Conservation (phyloP, 2,329 filamentous ascomycete species). For the Aspergillus sp. region DNA sequence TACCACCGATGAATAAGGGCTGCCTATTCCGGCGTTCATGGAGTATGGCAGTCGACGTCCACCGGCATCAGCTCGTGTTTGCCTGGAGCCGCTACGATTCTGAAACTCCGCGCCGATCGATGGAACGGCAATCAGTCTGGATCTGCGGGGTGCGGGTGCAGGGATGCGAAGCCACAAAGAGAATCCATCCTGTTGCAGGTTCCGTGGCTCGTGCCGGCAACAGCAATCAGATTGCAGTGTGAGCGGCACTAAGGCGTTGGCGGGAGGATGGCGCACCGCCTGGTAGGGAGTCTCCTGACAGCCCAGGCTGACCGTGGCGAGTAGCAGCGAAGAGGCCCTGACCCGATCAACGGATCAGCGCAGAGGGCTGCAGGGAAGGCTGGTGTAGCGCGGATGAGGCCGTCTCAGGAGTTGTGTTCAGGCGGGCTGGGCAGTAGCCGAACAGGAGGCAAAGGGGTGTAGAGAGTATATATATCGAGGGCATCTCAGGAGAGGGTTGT, state of each 20-base stretch:
- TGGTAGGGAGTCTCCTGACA: conserved; percentile 1
- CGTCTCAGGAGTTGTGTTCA: neutral
- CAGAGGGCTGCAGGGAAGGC: neutral
- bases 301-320: neutral
- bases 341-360: neutral
- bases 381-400: neutral
- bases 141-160: neutral
- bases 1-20: neutral
- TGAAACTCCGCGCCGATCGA: neutral
- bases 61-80: too few relatives aligned
- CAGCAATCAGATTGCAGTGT: too few relatives aligned
- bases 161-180: neutral
- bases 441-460: neutral
- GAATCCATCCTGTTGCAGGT: too few relatives aligned
- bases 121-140: neutral
- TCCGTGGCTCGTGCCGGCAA: too few relatives aligned
- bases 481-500: neutral
- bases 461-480: neutral
- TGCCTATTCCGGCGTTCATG: too few relatives aligned
- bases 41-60: too few relatives aligned
- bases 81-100: neutral
- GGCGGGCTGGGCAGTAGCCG: neutral
- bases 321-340: neutral
- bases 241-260: neutral
- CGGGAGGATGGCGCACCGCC: neutral